These are phyloP conservation scores for Rhipidocladum racemiflorum DNA, from an alignment of 176 grass and related monocot genomes.

Conservation along the genomic window DNA sequence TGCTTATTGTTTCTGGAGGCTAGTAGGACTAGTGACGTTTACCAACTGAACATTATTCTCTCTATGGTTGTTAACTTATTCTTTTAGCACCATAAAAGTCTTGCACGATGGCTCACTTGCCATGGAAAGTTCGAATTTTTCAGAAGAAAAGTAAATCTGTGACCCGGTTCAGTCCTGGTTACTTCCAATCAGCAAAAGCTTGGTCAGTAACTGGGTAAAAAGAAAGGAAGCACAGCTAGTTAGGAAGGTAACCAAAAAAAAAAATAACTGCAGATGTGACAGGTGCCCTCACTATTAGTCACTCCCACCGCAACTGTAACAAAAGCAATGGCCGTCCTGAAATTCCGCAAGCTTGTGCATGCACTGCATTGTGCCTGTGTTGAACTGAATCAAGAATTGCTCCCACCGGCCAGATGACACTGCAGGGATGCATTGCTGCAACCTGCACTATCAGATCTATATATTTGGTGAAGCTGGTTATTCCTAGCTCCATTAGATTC, in stretches of 20 bases:
- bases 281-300: background rate
- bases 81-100: background rate
- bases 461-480: no score
- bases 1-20: background rate
- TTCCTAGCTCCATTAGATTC: no score
- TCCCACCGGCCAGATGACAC: background rate
- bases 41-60: background rate
- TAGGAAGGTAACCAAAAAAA: conserved; percentile 8
- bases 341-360: background rate
- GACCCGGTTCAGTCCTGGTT: background rate
- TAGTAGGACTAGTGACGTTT: background rate
- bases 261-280: background rate
- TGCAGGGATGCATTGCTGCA: background rate
- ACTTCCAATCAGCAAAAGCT: conserved; percentile 3
- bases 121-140: background rate
- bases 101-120: background rate
- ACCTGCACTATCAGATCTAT: no score
- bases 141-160: background rate
- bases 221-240: background rate
- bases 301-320: background rate
- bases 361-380: background rate
- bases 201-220: background rate
- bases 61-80: background rate
- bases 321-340: background rate
- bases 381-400: background rate